These are phyloP conservation scores for Omphalotus olearius DNA, from an alignment of 1,284 basidiomycete species.

Conservation along the genomic window DNA sequence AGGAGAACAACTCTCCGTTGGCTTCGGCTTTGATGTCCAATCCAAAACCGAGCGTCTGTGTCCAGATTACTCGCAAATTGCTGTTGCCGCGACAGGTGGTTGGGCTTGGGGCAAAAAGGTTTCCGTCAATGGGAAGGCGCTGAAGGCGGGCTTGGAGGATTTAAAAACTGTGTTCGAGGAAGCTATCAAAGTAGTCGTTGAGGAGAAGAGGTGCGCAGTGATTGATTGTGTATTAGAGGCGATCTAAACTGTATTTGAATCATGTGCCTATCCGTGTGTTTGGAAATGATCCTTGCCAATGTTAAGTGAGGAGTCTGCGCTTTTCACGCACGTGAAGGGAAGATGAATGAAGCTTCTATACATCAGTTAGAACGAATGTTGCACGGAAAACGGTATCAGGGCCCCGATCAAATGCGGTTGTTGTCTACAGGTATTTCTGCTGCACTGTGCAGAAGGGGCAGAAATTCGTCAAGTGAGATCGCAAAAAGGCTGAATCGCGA, in stretches of 20 bases:
- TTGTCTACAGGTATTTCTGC: no score
- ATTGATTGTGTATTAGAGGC: slow-evolving; percentile 34
- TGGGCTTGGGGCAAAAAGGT: slow-evolving; percentile 60
- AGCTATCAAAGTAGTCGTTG: slow-evolving; percentile 49
- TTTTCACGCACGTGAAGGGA: no score
- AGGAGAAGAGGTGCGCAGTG: slow-evolving; percentile 59
- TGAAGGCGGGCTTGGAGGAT: slow-evolving; percentile 36
- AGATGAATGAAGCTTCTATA: no score
- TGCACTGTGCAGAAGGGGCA: no score
- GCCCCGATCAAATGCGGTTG: no score
- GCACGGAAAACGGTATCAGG: no score
- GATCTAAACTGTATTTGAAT: not conserved
- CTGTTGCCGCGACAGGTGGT: slow-evolving; percentile 56
- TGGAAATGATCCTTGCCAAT: no score
- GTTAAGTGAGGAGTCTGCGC: no score
- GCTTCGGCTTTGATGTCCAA: slow-evolving; percentile 51
- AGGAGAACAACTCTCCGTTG: slow-evolving; percentile 50
- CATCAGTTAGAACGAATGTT: no score
- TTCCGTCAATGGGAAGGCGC: slow-evolving; percentile 29
- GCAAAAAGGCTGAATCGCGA: no score
- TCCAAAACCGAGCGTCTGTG: slow-evolving; percentile 16
- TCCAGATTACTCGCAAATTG: slow-evolving; percentile 60
- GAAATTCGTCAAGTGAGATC: no score
- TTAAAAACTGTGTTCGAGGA: slow-evolving; percentile 42
- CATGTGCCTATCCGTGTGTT: no score